Evolutionary conservation across 2,329 filamentous ascomycete species (phyloP).

Genomic region (Fusarium napiforme): DNA sequence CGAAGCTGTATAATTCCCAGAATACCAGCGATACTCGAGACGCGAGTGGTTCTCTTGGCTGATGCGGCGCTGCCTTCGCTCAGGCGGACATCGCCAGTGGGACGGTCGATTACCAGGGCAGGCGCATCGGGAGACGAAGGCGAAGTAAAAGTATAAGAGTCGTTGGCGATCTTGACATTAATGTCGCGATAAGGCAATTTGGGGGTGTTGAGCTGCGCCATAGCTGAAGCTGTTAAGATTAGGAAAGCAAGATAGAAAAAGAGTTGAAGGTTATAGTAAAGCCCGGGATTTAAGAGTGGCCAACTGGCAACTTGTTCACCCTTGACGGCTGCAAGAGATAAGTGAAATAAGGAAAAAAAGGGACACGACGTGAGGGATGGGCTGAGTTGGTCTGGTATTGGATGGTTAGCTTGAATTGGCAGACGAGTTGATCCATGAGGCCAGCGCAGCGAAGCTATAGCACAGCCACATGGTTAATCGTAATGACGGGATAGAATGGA

Average conservation of each 20-base stretch:
- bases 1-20: conserved; percentile 93
- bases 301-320: conserved; percentile 35
- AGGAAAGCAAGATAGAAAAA: conserved; percentile 15
- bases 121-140: conserved; percentile 91
- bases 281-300: conserved; percentile 28
- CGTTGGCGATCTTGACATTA: conserved; percentile 91
- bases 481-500: conserved; percentile 20
- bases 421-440: conserved; percentile 39
- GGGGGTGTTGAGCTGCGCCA: conserved; percentile 52
- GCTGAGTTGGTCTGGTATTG: conserved; percentile 26
- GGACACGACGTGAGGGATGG: conserved; percentile 40
- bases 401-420: conserved; percentile 27
- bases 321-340: conserved; percentile 33
- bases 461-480: conserved; percentile 41
- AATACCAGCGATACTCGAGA: conserved; percentile 95
- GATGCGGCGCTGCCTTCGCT: conserved; percentile 81
- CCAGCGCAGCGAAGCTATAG: conserved; percentile 46
- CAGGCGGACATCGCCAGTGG: conserved; percentile 88
- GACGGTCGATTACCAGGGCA: conserved; percentile 88
- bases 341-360: conserved; percentile 28
- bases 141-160: conserved; percentile 96
- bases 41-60: conserved; percentile 75
- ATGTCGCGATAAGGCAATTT: conserved; percentile 88
- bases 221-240: conserved; percentile 30
- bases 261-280: conserved; percentile 7